Percentiles rank a stretch among this genome's conserved stretches.
These are phyloP conservation scores for Phycomyces nitens DNA, from an alignment of 192 early-diverging fungal species.

Conservation along the genomic window DNA sequence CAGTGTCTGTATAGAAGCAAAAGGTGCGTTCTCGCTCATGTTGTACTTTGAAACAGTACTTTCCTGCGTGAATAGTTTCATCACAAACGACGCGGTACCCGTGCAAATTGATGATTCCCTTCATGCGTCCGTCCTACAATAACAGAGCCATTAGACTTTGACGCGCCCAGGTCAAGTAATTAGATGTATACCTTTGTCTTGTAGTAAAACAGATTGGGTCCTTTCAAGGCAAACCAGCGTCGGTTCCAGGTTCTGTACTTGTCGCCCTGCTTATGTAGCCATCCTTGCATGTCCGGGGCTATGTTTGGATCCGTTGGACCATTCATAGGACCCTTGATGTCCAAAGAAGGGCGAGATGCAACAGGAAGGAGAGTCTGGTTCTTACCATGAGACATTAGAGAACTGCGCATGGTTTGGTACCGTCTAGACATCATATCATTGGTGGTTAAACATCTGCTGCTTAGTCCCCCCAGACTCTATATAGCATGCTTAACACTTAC, in stretches of 20 bases:
- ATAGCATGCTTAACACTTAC: no score
- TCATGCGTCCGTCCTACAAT: slow-evolving; percentile 36
- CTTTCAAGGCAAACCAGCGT: slow-evolving; percentile 58
- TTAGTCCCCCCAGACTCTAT: no score
- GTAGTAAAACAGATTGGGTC: slow-evolving; percentile 50
- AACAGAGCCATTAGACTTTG: background rate
- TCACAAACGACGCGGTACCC: slow-evolving; percentile 55
- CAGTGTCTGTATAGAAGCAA: slow-evolving; percentile 55
- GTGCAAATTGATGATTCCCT: slow-evolving; percentile 51
- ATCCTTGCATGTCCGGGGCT: slow-evolving; percentile 51
- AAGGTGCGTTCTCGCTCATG: slow-evolving; percentile 54
- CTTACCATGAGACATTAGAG: slow-evolving; percentile 8
- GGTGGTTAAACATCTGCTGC: no score
- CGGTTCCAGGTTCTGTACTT: slow-evolving; percentile 57
- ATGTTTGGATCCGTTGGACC: background rate
- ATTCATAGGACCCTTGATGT: slow-evolving; percentile 7
- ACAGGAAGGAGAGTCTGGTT: slow-evolving; percentile 6
- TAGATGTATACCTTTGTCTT: slow-evolving; percentile 34
- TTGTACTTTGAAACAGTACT: slow-evolving; percentile 56
- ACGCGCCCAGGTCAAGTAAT: background rate
- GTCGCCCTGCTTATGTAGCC: slow-evolving; percentile 54
- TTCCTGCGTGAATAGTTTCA: slow-evolving; percentile 52
- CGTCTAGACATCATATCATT: no score
- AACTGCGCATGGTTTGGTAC: background rate
- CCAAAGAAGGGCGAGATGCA: slow-evolving; percentile 7